Conservation (phyloP, 2,329 filamentous ascomycete genomes). For the Penicillium olsonii region DNA sequence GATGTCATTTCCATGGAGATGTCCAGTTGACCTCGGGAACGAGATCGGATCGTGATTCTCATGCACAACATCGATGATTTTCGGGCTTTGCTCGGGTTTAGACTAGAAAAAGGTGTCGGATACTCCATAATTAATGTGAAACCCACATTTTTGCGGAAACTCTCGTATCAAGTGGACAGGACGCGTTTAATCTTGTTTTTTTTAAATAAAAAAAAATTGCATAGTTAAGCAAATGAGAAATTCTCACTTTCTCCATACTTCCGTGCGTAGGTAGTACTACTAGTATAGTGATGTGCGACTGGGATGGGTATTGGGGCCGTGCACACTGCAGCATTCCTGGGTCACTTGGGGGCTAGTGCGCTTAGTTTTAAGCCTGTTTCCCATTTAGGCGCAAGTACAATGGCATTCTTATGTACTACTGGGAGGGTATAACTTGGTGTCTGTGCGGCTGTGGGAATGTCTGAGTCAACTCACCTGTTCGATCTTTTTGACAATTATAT, state of each 20-base stretch:
- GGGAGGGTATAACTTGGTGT: no score
- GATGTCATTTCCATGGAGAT: not conserved
- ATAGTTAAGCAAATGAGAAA: no score
- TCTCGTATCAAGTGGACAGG: not conserved
- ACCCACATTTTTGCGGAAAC: not conserved
- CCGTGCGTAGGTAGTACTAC: not conserved
- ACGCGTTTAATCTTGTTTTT: not conserved
- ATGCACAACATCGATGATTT: not conserved
- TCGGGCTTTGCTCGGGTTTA: not conserved
- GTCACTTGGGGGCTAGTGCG: not conserved
- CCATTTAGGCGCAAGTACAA: not conserved
- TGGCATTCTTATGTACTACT: no score
- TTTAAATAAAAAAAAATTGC: not conserved
- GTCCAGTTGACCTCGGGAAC: not conserved
- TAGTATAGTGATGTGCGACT: not conserved
- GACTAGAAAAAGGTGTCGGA: no score
- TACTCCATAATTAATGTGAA: not conserved
- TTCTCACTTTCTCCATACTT: not conserved
- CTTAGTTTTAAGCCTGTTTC: not conserved
- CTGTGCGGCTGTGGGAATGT: no score
- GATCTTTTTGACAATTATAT: no score
- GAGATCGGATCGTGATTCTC: not conserved
- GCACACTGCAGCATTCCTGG: not conserved
- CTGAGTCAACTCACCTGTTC: no score
- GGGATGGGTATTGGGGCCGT: conserved; percentile 2